Evolutionary conservation across 306 rosid genomes (phyloP).

Genomic region (Cucumis hystrix): DNA sequence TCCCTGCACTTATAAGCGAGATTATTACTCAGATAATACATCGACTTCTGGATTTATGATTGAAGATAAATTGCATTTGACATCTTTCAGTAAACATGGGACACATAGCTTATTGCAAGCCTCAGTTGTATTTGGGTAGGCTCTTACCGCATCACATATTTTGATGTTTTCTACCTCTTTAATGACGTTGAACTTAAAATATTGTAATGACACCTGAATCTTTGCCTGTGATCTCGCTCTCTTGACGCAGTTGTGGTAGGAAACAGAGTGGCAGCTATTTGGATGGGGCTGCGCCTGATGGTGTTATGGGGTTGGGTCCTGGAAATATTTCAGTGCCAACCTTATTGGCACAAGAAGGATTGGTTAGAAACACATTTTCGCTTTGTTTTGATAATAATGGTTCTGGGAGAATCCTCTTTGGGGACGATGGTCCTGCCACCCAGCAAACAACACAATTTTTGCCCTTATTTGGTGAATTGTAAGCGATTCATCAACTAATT

Average conservation of each 20-base stretch:
- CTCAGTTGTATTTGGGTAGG: constrained; percentile 57
- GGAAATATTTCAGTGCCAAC: constrained; percentile 53
- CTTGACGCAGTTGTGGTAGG: constrained; percentile 46
- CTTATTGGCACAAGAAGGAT: constrained; percentile 45
- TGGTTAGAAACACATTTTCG: constrained; percentile 39
- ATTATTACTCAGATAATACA: constrained; percentile 45
- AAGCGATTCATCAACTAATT: constrained; percentile 8
- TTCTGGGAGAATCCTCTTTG: constrained; percentile 57
- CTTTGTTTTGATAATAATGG: constrained; percentile 37
- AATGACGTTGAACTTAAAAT: not conserved
- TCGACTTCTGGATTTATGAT: constrained; percentile 62
- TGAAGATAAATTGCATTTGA: constrained; percentile 55
- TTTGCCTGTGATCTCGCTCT: not conserved
- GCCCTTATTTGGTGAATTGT: constrained; percentile 27
- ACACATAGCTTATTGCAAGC: constrained; percentile 41
- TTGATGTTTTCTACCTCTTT: not conserved
- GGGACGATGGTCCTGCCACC: constrained; percentile 34
- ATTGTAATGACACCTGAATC: not conserved
- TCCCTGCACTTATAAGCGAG: constrained; percentile 41
- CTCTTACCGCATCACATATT: not conserved
- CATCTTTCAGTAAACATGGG: constrained; percentile 16
- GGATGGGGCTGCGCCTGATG: constrained; percentile 56
- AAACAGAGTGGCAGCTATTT: constrained; percentile 46
- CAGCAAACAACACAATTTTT: constrained; percentile 44
- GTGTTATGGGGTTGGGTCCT: constrained; percentile 59